These are phyloP conservation scores for Annona cherimola DNA, from an alignment of 164 flowering plant genomes.

Conservation along the genomic window DNA sequence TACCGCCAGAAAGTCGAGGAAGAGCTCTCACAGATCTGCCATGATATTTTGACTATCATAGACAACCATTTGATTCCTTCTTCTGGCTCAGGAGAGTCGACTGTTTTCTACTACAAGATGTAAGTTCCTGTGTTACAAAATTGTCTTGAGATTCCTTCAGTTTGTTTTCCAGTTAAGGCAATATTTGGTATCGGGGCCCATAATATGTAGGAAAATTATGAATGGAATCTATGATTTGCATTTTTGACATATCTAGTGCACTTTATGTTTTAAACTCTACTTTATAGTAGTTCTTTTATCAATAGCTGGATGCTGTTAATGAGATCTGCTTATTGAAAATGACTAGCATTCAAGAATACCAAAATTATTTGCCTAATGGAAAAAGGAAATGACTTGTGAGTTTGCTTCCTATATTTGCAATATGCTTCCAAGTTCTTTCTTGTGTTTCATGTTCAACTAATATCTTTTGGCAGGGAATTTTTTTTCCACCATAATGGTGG, in stretches of 20 bases:
- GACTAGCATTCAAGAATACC: no score
- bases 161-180: background rate
- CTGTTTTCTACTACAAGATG: conserved; percentile 24
- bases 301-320: no score
- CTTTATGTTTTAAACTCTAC: background rate
- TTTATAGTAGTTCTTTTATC: background rate
- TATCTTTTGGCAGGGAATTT: background rate
- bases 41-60: conserved; percentile 20
- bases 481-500: background rate
- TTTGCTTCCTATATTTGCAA: background rate
- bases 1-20: conserved; percentile 26
- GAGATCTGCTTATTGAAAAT: no score
- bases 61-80: conserved; percentile 24
- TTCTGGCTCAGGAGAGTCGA: conserved; percentile 18
- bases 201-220: background rate
- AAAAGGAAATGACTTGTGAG: background rate
- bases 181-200: background rate
- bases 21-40: conserved; percentile 20
- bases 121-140: conserved; percentile 5
- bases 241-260: background rate
- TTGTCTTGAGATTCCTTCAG: background rate
- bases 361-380: no score
- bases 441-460: background rate
- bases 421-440: background rate
- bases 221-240: background rate